Base-by-base conservation (phyloP, 371 early-diverging fungal species). In the Batrachochytrium dendrobatidis region DNA sequence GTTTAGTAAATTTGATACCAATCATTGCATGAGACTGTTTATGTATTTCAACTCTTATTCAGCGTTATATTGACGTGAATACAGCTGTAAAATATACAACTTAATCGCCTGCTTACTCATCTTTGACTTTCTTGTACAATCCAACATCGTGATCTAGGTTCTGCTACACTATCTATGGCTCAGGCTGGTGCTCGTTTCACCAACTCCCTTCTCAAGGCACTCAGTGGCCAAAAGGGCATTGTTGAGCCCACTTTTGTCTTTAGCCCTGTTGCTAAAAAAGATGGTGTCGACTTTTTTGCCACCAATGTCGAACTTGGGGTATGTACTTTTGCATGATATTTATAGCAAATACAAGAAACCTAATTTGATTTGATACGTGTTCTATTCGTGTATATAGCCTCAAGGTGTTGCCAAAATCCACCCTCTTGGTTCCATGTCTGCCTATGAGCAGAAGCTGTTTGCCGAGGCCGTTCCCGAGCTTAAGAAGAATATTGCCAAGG, bases 141-240 rank as follows among this genome's bases (percentile, higher is more conserved):
- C 43, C 43, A 17, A 28, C 12, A 96, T 87, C 84, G 91, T 75
- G 97, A 95, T 62, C 82, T 89, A 56, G 99, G 98, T 29, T 92
- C 92, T 55, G 97, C 99, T 58, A 98, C 98, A 53, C 86, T 98
- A 56, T 92, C 93, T 65, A 96, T 98, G 99, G 99, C 99, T 26
- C 94, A 81, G 65, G 97, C 99, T 60, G 99, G 95, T 68, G 92
- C 92, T 46, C 87, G 92, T 63, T 94, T 97, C 81, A 86, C 92
- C 70, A 87, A 87, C 84, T 86, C 93, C 43, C 85, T 98, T 63
- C 81, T 98, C 67, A 83, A 86, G 60, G 98, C 94, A 67, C 77
- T 84, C 58, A 83, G 85, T 43, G 87, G 85, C 66, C 62, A 73
- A 67, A 86, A 90, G 68, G 88, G 89, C 77, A 75, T 95, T 62